These are phyloP conservation scores for Pichia sp. DNA, from an alignment of 1,139 yeast species.

Conservation along the genomic window DNA sequence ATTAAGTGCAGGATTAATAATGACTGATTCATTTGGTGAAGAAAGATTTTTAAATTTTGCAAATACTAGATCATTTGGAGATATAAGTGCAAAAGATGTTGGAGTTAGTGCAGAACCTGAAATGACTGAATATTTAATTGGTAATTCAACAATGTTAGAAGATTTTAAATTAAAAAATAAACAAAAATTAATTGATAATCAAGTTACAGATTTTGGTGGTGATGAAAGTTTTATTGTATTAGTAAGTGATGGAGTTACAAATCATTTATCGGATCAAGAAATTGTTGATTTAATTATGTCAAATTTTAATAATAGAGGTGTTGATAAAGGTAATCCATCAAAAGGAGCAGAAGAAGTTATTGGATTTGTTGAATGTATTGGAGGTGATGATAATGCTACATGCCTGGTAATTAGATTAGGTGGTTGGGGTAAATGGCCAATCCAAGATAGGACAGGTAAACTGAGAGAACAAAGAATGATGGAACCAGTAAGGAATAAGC, in stretches of 20 bases:
- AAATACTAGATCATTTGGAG: slow-evolving; percentile 93
- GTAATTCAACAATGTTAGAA: slow-evolving; percentile 40
- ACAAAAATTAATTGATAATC: slow-evolving; percentile 30
- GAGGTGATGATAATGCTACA: slow-evolving; percentile 93
- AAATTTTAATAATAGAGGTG: slow-evolving; percentile 62
- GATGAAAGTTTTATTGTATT: slow-evolving; percentile 76
- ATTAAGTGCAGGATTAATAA: slow-evolving; percentile 66
- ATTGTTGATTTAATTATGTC: slow-evolving; percentile 78
- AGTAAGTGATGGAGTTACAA: slow-evolving; percentile 84
- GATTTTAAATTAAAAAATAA: slow-evolving; percentile 25
- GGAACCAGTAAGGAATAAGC: slow-evolving; percentile 14
- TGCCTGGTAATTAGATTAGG: slow-evolving; percentile 71
- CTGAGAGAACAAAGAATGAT: slow-evolving; percentile 65
- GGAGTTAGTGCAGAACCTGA: slow-evolving; percentile 96
- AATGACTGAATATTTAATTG: slow-evolving; percentile 57
- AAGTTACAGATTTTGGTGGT: slow-evolving; percentile 58
- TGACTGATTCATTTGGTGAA: slow-evolving; percentile 92
- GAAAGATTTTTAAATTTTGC: slow-evolving; percentile 80
- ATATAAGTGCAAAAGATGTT: slow-evolving; percentile 65
- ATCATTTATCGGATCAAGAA: slow-evolving; percentile 80
- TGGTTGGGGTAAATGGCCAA: slow-evolving; percentile 96
- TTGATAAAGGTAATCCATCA: slow-evolving; percentile 73
- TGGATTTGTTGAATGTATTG: slow-evolving; percentile 76
- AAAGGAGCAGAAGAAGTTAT: slow-evolving; percentile 80
- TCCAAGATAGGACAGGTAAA: slow-evolving; percentile 74